Conservation (phyloP, 768 basidiomycete genomes). For the Pleurotus sapidus region DNA sequence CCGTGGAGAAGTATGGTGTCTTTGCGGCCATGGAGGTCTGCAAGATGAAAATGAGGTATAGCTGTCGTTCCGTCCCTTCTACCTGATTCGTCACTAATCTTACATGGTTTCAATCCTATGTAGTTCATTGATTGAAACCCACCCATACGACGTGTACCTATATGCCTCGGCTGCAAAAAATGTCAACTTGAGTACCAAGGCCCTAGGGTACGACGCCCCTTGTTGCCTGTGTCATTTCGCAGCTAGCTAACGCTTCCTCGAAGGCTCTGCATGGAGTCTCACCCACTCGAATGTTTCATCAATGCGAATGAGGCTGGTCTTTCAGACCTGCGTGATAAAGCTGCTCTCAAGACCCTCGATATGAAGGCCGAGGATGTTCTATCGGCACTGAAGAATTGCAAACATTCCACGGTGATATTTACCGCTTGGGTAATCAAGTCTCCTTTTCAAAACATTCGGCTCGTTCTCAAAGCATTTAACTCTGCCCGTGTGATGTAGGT, state of each 20-base stretch:
- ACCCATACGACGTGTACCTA: not conserved
- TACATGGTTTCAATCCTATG: not conserved
- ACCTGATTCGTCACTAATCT: not conserved
- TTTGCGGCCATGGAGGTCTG: not conserved
- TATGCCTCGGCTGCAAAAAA: not conserved
- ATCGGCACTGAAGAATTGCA: not conserved
- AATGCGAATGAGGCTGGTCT: not conserved
- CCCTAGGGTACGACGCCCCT: not conserved
- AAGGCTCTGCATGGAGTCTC: conserved; percentile 2
- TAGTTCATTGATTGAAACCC: not conserved
- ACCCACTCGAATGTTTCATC: not conserved
- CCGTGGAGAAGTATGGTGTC: not conserved
- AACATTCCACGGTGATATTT: not conserved
- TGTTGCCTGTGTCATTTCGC: not conserved
- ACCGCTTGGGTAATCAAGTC: not conserved
- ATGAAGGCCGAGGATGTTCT: not conserved
- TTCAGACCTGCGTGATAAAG: not conserved
- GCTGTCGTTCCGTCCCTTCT: not conserved
- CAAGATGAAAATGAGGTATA: not conserved
- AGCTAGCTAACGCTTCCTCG: not conserved
- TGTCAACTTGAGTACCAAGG: not conserved
- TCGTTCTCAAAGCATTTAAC: no score
- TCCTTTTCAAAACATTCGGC: no score
- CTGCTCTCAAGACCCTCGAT: not conserved
- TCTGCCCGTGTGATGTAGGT: not conserved